Evolutionary conservation across 1,139 yeast species (phyloP).

Genomic region (Candida neerlandica): DNA sequence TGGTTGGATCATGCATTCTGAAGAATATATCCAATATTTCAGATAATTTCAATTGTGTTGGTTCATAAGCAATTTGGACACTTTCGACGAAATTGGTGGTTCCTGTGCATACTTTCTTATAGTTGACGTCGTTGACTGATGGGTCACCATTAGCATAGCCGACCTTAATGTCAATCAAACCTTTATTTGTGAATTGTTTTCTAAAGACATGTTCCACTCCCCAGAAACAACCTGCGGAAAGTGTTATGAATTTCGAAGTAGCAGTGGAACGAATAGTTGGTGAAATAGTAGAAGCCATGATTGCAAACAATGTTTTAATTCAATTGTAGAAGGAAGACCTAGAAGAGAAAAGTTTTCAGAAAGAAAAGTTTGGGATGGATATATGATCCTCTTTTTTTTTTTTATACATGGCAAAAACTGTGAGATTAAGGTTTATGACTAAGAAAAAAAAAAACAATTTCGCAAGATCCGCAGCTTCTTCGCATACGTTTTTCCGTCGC

Average conservation of each 20-base stretch:
- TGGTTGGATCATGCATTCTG: conserved; percentile 78
- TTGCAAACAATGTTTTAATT: background rate
- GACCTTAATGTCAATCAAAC: conserved; percentile 74
- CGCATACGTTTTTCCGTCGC: too few species aligned
- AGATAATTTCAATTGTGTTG: conserved; percentile 55
- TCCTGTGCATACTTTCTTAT: conserved; percentile 76
- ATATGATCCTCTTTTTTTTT: background rate
- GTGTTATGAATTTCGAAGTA: conserved; percentile 54
- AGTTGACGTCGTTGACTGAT: conserved; percentile 55
- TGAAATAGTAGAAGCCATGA: conserved; percentile 25
- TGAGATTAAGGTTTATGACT: background rate
- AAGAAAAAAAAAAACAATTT: background rate
- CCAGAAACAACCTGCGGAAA: conserved; percentile 94
- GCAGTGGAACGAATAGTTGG: conserved; percentile 40
- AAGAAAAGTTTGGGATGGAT: background rate
- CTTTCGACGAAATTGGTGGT: conserved; percentile 76
- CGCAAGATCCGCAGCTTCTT: conserved; percentile 3
- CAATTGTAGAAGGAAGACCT: background rate
- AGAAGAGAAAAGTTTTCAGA: background rate
- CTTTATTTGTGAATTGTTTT: conserved; percentile 63
- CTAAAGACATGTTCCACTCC: conserved; percentile 86
- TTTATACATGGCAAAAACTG: background rate
- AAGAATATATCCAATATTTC: conserved; percentile 83
- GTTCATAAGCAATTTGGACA: conserved; percentile 81
- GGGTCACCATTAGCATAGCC: conserved; percentile 86